These are phyloP conservation scores for Mycena haematopus DNA, from an alignment of 768 basidiomycete species.

Conservation along the genomic window DNA sequence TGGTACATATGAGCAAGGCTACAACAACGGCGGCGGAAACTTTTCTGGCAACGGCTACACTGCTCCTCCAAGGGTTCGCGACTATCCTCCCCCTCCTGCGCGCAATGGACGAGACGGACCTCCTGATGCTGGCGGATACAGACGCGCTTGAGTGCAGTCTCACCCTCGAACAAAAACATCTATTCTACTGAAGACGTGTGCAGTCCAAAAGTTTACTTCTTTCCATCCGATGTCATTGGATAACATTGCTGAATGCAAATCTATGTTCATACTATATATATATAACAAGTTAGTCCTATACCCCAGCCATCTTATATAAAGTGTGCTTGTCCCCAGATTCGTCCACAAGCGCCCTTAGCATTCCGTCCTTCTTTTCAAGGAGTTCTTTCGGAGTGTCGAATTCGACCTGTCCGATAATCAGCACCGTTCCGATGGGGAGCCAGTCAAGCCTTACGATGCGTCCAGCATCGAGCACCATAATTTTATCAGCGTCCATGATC, in stretches of 20 bases:
- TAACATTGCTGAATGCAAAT: not conserved
- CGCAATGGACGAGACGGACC: slow-evolving; percentile 53
- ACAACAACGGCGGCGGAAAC: slow-evolving; percentile 42
- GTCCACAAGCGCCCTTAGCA: slow-evolving; percentile 60
- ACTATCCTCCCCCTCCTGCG: slow-evolving; percentile 46
- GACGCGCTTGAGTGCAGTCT: slow-evolving; percentile 41
- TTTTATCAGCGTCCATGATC: slow-evolving; percentile 41
- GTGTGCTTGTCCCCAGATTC: slow-evolving; percentile 61
- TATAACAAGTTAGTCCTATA: slow-evolving; percentile 29
- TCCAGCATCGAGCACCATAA: slow-evolving; percentile 53
- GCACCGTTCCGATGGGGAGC: not conserved
- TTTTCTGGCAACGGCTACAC: slow-evolving; percentile 59
- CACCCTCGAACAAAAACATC: slow-evolving; percentile 1
- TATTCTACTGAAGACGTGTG: slow-evolving; percentile 6
- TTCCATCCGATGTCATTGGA: slow-evolving; percentile 1
- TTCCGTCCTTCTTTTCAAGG: slow-evolving; percentile 57
- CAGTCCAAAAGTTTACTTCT: not conserved
- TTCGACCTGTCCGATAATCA: slow-evolving; percentile 44
- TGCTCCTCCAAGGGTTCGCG: slow-evolving; percentile 39
- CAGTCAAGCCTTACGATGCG: slow-evolving; percentile 36
- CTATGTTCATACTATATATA: slow-evolving; percentile 20
- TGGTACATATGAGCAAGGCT: slow-evolving; percentile 56
- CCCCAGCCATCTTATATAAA: slow-evolving; percentile 52
- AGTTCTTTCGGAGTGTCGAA: slow-evolving; percentile 59
- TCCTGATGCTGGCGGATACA: slow-evolving; percentile 42